These are phyloP conservation scores for Trichoderma pleuroti DNA, from an alignment of 2,329 filamentous ascomycete species.

Conservation along the genomic window DNA sequence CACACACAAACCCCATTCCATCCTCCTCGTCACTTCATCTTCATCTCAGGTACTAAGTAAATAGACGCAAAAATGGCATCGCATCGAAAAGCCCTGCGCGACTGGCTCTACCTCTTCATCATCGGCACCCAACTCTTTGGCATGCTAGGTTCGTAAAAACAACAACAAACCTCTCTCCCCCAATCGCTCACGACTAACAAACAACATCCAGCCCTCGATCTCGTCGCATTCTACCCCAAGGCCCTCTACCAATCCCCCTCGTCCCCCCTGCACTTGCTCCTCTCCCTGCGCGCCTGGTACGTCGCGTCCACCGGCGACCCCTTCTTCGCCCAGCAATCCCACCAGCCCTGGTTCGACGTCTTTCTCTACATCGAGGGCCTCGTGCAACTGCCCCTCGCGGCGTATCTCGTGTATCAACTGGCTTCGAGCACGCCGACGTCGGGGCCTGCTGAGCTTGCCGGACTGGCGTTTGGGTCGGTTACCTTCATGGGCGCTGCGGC, in stretches of 20 bases:
- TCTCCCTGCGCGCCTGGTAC: constrained; percentile 46
- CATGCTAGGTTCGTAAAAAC: constrained; percentile 34
- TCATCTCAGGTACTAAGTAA: neutral
- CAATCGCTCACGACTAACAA: neutral
- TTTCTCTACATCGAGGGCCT: constrained; percentile 49
- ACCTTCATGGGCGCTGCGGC: constrained; percentile 49
- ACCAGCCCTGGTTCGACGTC: constrained; percentile 48
- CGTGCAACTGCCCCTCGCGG: constrained; percentile 48
- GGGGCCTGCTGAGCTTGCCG: constrained; percentile 46
- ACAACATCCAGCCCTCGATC: constrained; percentile 47
- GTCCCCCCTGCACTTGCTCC: constrained; percentile 47
- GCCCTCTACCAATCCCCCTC: constrained; percentile 41
- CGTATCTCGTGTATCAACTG: constrained; percentile 46
- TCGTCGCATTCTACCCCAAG: constrained; percentile 50
- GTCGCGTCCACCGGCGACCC: constrained; percentile 50
- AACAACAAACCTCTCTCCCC: neutral
- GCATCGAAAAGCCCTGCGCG: constrained; percentile 21
- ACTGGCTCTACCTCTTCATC: constrained; percentile 37
- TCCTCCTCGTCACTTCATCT: neutral
- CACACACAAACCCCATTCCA: neutral
- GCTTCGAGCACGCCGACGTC: constrained; percentile 32
- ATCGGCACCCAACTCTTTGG: constrained; percentile 34
- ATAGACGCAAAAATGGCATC: neutral
- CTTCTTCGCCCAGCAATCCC: constrained; percentile 41
- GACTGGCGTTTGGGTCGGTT: constrained; percentile 50